These are phyloP conservation scores for Penstemon davidsonii DNA, from an alignment of 257 asterid species.

Conservation along the genomic window DNA sequence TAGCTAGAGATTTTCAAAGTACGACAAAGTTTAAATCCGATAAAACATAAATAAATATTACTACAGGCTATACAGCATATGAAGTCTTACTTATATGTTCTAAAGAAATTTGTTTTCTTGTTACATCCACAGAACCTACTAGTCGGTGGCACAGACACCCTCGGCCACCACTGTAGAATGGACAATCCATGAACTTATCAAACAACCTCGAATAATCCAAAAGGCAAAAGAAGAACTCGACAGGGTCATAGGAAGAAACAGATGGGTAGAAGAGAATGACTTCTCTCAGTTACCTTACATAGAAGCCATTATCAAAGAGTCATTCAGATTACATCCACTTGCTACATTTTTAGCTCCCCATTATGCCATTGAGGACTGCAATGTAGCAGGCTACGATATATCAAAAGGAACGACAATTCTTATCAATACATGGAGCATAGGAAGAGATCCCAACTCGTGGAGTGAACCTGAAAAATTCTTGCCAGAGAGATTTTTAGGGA, in stretches of 20 bases:
- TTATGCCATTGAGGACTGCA: slow-evolving; percentile 27
- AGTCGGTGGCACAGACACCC: slow-evolving; percentile 33
- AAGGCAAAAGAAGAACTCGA: slow-evolving; percentile 34
- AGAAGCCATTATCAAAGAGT: slow-evolving; percentile 29
- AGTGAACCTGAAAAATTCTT: neutral
- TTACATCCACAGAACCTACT: slow-evolving; percentile 17
- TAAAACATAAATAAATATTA: no score
- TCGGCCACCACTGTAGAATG: slow-evolving; percentile 24
- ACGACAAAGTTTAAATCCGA: no score
- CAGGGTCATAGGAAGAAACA: slow-evolving; percentile 25
- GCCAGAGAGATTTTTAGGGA: slow-evolving; percentile 17
- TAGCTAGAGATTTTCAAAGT: no score
- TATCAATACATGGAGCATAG: slow-evolving; percentile 24
- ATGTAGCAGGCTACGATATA: slow-evolving; percentile 22
- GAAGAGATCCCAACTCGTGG: neutral
- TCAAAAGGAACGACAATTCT: slow-evolving; percentile 19
- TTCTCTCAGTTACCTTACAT: slow-evolving; percentile 4
- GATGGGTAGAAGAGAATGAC: slow-evolving; percentile 34
- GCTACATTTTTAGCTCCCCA: slow-evolving; percentile 22
- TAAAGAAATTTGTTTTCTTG: no score
- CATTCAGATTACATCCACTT: slow-evolving; percentile 32
- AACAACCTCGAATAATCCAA: slow-evolving; percentile 6
- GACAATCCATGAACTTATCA: slow-evolving; percentile 31
- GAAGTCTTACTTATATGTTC: no score
- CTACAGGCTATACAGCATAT: no score